Evolutionary conservation across 768 basidiomycete genomes (phyloP).

Genomic region (Rhodotorula taiwanensis): DNA sequence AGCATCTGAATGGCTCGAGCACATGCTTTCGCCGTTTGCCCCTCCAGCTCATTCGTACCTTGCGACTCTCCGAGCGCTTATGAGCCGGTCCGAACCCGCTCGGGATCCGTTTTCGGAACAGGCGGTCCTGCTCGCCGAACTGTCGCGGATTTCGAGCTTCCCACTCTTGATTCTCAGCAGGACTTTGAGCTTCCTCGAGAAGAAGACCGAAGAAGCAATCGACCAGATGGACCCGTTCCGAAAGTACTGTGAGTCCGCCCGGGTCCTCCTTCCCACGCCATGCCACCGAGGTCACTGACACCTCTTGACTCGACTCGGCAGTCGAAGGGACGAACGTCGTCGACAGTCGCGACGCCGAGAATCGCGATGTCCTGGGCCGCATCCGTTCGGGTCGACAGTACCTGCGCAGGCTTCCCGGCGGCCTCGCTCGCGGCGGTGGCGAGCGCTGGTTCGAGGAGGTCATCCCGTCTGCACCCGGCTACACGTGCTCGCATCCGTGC

Average conservation of each 20-base stretch:
- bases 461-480: background rate
- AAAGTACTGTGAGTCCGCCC: slow-evolving; percentile 8
- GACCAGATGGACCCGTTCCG: slow-evolving; percentile 27
- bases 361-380: slow-evolving; percentile 21
- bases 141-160: slow-evolving; percentile 21
- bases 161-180: slow-evolving; percentile 27
- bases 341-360: slow-evolving; percentile 23
- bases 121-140: slow-evolving; percentile 17
- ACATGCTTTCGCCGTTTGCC: too few relatives aligned
- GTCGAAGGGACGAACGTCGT: slow-evolving; percentile 27
- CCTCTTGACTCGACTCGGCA: background rate
- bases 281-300: background rate
- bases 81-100: background rate
- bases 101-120: slow-evolving; percentile 14
- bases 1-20: slow-evolving; percentile 11
- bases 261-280: background rate
- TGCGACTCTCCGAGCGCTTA: slow-evolving; percentile 20
- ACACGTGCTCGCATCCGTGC: background rate
- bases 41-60: slow-evolving; percentile 16
- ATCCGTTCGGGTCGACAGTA: slow-evolving; percentile 20
- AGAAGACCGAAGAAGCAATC: slow-evolving; percentile 33
- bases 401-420: slow-evolving; percentile 21
- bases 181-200: slow-evolving; percentile 28
- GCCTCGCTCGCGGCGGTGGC: slow-evolving; percentile 24
- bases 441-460: slow-evolving; percentile 31